A percentile compares a stretch with the other conserved stretches of the same genome.
Evolutionary conservation across 352 stramenopile genomes (phyloP).

Genomic region (Pythium dissimile): DNA sequence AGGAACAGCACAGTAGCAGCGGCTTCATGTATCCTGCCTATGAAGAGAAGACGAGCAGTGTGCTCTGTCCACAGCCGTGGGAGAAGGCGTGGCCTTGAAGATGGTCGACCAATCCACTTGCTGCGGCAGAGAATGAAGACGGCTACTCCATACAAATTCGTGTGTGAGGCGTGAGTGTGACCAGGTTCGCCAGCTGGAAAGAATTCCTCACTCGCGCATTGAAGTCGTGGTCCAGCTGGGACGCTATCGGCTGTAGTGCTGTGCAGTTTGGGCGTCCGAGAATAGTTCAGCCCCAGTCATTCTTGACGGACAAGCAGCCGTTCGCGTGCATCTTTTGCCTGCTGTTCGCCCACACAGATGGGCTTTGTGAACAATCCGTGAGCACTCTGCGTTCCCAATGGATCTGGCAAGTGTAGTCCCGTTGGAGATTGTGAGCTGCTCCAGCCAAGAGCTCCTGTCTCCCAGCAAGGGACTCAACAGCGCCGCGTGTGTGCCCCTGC

Average conservation of each 20-base stretch:
- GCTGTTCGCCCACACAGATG: too few relatives aligned
- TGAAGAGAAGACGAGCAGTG: background rate
- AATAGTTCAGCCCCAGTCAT: too few relatives aligned
- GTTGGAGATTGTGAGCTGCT: slow-evolving; percentile 34
- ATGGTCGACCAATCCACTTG: background rate
- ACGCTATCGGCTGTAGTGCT: too few relatives aligned
- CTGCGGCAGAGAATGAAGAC: background rate
- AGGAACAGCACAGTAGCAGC: background rate
- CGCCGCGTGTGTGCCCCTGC: background rate
- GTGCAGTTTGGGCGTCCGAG: too few relatives aligned
- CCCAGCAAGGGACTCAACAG: slow-evolving; percentile 18
- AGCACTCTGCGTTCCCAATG: background rate
- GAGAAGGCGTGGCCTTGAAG: background rate
- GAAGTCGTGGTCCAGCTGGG: too few relatives aligned
- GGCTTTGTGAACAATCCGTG: too few relatives aligned
- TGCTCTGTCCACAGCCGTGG: background rate
- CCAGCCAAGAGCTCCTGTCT: slow-evolving; percentile 32
- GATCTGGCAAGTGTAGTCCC: slow-evolving; percentile 11
- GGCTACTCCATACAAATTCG: background rate
- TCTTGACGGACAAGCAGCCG: too few relatives aligned
- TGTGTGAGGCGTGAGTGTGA: too few relatives aligned
- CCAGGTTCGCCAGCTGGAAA: too few relatives aligned
- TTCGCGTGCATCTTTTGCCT: too few relatives aligned
- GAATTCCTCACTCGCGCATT: too few relatives aligned
- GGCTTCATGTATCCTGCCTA: background rate